Conservation (phyloP, 495 filamentous ascomycete species). For the Lichenothelia convexa region DNA sequence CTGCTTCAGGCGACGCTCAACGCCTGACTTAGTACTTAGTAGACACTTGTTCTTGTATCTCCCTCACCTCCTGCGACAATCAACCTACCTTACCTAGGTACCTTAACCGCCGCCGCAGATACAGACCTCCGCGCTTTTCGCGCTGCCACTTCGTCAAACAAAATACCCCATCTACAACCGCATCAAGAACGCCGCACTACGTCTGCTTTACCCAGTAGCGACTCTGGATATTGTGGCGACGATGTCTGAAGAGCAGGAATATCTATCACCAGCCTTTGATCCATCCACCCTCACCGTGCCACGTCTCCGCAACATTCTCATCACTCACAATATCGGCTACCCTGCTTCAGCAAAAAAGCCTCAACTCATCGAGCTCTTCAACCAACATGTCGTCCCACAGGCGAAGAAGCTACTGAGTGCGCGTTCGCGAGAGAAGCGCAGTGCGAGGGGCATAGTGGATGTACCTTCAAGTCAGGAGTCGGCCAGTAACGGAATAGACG, state of each 20-base stretch:
- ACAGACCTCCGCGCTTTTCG: no score
- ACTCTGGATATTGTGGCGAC: no score
- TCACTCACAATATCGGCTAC: conserved; percentile 70
- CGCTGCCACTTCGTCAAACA: no score
- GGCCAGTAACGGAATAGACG: conserved; percentile 26
- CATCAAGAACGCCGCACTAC: no score
- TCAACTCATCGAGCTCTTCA: conserved; percentile 69
- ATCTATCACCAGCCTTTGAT: conserved; percentile 71
- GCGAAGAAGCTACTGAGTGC: conserved; percentile 56
- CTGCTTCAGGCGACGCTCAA: no score
- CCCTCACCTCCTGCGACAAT: no score
- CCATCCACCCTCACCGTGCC: conserved; percentile 67
- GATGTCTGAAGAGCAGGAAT: conserved; percentile 30
- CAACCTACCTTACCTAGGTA: no score
- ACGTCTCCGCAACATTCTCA: conserved; percentile 69
- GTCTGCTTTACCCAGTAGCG: no score
- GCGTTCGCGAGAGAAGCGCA: conserved; percentile 56
- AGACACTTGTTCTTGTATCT: no score
- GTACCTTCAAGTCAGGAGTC: conserved; percentile 40
- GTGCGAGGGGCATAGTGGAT: conserved; percentile 70
- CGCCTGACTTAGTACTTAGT: no score
- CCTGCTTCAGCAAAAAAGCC: conserved; percentile 74
- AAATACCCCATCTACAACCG: no score
- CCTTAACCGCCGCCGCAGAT: no score
- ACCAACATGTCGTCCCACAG: conserved; percentile 58